Evolutionary conservation across 2,329 filamentous ascomycete genomes (phyloP), one percentile per base, ranked within the genome.

Genomic region (Mycosphaerella sp.): DNA sequence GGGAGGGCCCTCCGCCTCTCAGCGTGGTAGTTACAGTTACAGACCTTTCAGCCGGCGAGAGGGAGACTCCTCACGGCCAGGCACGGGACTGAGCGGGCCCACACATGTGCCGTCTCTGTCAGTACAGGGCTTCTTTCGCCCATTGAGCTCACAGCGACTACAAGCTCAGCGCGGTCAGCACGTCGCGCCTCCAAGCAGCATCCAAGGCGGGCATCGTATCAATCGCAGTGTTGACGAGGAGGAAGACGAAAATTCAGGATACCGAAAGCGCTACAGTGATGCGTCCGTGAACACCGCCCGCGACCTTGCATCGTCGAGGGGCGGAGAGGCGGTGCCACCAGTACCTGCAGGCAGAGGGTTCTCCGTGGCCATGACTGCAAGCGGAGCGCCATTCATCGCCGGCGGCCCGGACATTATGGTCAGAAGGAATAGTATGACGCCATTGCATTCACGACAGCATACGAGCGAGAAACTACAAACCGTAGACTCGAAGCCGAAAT

Each of bases 91-190:
- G 30, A 89, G 85, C 66, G 47, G 40, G 17, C 81, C 85, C 64
- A 93, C 87, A 37, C 93, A 98, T 75, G 89, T 95, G 16, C 90
- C 93, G 1, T 89, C 86, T 1, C 74, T 98, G 47, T 85, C 89
- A 2, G 89, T 89, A 13, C 86, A 91, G 64, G 91, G 88, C 48
- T 97, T 98, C 73, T 95, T 95, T 66, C 86, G 85, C 17, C 93
- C 93, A 35, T 95, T 98, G 89, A 97, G 90, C 72, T 95, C 91
- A 18, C 89, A 95, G 68, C 86, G 89, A 67, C 75, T 97, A 44
- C 91, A 97, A 71, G 89, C 89, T 49, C 93, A 97, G 70, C 79
- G 91, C 68, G 83, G 84, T 57, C 80, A 75, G 59, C 70, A 64
- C 16, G 52, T 57, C 8, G 48, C 48, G 12, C 39, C 56, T 40